Percentiles rank a stretch among this genome's conserved stretches.
phyloP scores from a whole-genome alignment of 495 filamentous ascomycete species.

The Lentithecium fluviatile region DNA sequence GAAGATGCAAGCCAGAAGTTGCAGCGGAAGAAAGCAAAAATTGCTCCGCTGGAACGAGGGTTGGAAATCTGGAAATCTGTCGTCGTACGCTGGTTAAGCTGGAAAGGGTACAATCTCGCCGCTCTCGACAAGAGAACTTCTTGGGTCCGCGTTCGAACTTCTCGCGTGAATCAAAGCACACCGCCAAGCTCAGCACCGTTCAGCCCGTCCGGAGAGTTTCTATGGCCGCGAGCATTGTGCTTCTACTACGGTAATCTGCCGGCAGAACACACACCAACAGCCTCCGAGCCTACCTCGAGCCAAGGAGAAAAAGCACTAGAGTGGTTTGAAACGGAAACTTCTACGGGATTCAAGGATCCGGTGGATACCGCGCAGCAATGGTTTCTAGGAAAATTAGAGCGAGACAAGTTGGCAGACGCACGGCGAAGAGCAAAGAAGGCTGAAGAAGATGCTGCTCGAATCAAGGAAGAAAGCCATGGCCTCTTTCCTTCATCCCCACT shows the following conservation, averaged over 20 bases:
- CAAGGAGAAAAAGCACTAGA: slow-evolving; percentile 11
- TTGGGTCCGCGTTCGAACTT: slow-evolving; percentile 29
- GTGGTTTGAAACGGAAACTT: slow-evolving; percentile 33
- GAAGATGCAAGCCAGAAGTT: slow-evolving; percentile 1
- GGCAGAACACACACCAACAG: neutral
- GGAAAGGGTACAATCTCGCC: slow-evolving; percentile 28
- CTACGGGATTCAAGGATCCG: slow-evolving; percentile 52
- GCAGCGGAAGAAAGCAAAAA: slow-evolving; percentile 25
- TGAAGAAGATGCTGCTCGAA: slow-evolving; percentile 36
- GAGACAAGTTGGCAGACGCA: slow-evolving; percentile 48
- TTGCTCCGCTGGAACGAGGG: slow-evolving; percentile 12
- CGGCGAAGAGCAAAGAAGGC: slow-evolving; percentile 56
- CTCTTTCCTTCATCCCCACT: slow-evolving; percentile 36
- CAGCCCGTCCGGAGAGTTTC: slow-evolving; percentile 8
- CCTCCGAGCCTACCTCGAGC: neutral
- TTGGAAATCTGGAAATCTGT: slow-evolving; percentile 28
- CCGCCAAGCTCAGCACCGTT: slow-evolving; percentile 1
- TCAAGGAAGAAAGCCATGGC: slow-evolving; percentile 18
- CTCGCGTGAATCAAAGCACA: neutral
- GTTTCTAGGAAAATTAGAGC: slow-evolving; percentile 53
- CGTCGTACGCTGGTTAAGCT: slow-evolving; percentile 26
- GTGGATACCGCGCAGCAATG: slow-evolving; percentile 68
- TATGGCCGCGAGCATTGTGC: slow-evolving; percentile 35
- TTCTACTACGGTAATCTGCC: slow-evolving; percentile 25
- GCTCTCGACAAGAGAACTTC: neutral